Base-by-base conservation (phyloP, 1,139 yeast species). In the Nakaseomyces sp. region DNA sequence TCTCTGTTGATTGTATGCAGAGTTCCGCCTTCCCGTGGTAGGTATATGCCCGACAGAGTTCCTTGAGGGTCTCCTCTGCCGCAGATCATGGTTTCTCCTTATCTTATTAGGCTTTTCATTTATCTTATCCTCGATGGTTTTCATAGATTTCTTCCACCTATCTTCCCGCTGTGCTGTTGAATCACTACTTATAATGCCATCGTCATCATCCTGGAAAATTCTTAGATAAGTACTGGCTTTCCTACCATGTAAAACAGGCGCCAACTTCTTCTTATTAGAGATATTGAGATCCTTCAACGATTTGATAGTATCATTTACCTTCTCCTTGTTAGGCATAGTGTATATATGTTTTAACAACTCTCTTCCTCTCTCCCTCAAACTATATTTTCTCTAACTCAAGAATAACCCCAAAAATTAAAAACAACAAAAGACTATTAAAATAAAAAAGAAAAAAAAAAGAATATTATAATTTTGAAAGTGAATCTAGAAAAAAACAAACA, bases 211-310 rank as follows among this genome's bases (percentile, higher is more conserved):
- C 45, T 58, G 54, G 43, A 61, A 62, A 28, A 61, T 61, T 31
- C 66, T 51, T 40, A 61, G 41, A 46, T 56, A 61, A 3, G 62
- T 60, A 41, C 65, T 61, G 4, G 65, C 66, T 43, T 63, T 62
- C 44, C 66, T 53, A 10, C 65, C 65, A 48, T 56, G 58, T 18
- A 58, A 36, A 9, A 56, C 51, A 2, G 55, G 43, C n/a, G 48
- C 41, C 32, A 45, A 25, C 24, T 50, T 47, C 42, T 49, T 49
- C 36, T 46, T 48, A 31, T 58, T 60, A 3, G 55, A 49, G 3
- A 52, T 45, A 36, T 55, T 55, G 31, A 55, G 40, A 45, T 57
- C 61, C 41, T 50, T 50, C 5, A 54, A 43, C 17, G 46, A 45
- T 41, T 53, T 55, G 28, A 58, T 61, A 3, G 61, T 53, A n/a